phyloP scores from a whole-genome alignment of 2,329 filamentous ascomycete species.

The Capronia americana region DNA sequence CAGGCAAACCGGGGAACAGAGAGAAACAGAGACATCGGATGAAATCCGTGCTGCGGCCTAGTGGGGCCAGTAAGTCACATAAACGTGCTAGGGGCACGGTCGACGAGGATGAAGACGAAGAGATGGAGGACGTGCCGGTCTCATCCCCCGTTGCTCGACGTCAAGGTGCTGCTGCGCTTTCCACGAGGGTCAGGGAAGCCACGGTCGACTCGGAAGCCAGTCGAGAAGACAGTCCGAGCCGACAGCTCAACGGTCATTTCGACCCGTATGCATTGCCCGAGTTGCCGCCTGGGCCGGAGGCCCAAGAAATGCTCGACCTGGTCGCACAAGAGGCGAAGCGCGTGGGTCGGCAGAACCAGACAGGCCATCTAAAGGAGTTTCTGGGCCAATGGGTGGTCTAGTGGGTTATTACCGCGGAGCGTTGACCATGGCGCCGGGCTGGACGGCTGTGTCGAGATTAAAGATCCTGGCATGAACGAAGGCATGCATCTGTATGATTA shows the following conservation, averaged over 20 bases:
- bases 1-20: constrained; percentile 25
- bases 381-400: constrained; percentile 37
- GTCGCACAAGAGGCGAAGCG: constrained; percentile 38
- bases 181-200: constrained; percentile 28
- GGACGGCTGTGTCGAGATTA: constrained; percentile 10
- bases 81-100: constrained; percentile 48
- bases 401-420: neutral
- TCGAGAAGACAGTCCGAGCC: constrained; percentile 39
- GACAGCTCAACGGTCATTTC: constrained; percentile 40
- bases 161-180: constrained; percentile 26
- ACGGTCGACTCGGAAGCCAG: constrained; percentile 33
- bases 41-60: constrained; percentile 55
- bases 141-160: constrained; percentile 43
- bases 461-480: constrained; percentile 11
- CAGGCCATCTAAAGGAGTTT: constrained; percentile 37
- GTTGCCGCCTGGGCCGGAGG: constrained; percentile 38
- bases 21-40: constrained; percentile 38
- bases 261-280: constrained; percentile 36
- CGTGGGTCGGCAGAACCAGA: constrained; percentile 39
- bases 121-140: constrained; percentile 43
- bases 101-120: constrained; percentile 44
- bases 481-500: constrained; percentile 26
- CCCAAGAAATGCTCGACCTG: constrained; percentile 40
- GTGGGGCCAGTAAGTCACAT: constrained; percentile 50
- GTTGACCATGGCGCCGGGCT: neutral